Conservation (phyloP, 176 grass and related monocot genomes). For the Canna indica region DNA sequence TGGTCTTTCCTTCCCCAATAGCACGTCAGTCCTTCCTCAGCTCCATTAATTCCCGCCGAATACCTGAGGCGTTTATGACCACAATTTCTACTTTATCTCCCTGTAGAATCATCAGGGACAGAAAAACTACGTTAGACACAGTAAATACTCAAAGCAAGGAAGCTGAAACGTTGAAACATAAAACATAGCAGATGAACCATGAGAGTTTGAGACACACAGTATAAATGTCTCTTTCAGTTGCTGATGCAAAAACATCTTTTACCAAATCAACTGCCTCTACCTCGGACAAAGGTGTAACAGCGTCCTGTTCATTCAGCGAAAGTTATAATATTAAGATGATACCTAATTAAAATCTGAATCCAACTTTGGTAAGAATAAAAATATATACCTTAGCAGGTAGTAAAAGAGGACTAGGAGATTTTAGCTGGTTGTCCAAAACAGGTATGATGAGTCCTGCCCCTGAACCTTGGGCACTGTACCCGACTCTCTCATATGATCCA, state of each 20-base stretch:
- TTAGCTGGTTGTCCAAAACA: slow-evolving; percentile 87
- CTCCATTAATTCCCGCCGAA: slow-evolving; percentile 65
- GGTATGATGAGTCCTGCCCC: slow-evolving; percentile 83
- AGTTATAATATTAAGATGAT: not conserved
- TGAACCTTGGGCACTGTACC: slow-evolving; percentile 80
- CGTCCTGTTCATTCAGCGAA: slow-evolving; percentile 48
- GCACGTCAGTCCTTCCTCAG: slow-evolving; percentile 61
- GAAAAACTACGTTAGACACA: not conserved
- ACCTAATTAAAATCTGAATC: not conserved
- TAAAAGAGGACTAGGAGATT: slow-evolving; percentile 79
- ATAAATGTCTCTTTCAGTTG: slow-evolving; percentile 97
- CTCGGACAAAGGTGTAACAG: slow-evolving; percentile 82
- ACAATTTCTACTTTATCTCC: slow-evolving; percentile 93
- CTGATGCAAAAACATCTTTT: slow-evolving; percentile 97
- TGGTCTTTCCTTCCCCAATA: not conserved
- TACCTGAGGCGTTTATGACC: slow-evolving; percentile 72
- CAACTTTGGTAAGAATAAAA: not conserved
- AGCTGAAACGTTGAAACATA: not conserved
- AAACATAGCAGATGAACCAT: not conserved
- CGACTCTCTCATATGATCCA: slow-evolving; percentile 78
- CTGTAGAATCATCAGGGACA: slow-evolving; percentile 32
- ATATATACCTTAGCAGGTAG: slow-evolving; percentile 58
- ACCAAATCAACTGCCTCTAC: slow-evolving; percentile 81
- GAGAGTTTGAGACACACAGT: slow-evolving; percentile 43
- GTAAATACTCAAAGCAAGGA: not conserved